Evolutionary conservation across 75 land plant species (phyloP).

Genomic region (Picea glauca): DNA sequence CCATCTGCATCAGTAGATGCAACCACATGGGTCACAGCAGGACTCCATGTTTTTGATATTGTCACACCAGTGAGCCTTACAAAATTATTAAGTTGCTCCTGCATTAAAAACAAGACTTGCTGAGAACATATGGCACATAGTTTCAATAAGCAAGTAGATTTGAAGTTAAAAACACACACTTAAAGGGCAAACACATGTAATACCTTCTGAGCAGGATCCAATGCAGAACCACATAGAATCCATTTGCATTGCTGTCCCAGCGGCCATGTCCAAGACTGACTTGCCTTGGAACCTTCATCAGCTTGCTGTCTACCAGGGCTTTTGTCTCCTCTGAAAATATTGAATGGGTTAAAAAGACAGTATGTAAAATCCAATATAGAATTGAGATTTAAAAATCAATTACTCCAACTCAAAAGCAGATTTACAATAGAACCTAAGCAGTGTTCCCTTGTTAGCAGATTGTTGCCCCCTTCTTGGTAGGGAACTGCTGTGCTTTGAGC

Average conservation of each 20-base stretch:
- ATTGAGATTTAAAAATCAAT: neutral
- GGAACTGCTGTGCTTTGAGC: neutral
- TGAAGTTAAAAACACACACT: neutral
- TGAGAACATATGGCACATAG: neutral
- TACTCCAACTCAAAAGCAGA: neutral
- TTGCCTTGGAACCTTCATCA: neutral
- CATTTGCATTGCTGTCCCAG: conserved; percentile 26
- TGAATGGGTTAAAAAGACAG: neutral
- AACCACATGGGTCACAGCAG: conserved; percentile 78
- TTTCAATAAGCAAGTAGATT: neutral
- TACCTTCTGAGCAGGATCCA: conserved; percentile 72
- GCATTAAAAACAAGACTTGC: conserved; percentile 16
- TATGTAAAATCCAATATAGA: neutral
- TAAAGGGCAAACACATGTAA: neutral
- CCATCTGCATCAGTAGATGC: conserved; percentile 73
- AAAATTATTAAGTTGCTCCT: conserved; percentile 62
- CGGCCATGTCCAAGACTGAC: conserved; percentile 10
- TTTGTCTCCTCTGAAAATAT: conserved; percentile 6
- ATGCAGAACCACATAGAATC: conserved; percentile 82
- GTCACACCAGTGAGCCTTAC: conserved; percentile 38
- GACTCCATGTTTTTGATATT: conserved; percentile 44
- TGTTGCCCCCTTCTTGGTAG: conserved; percentile 9
- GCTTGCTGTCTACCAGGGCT: neutral
- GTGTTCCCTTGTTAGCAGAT: neutral
- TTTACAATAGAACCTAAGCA: neutral